Evolutionary conservation across 139 green algal species (phyloP).

Genomic region (Mesotaenium endlicherianum): DNA sequence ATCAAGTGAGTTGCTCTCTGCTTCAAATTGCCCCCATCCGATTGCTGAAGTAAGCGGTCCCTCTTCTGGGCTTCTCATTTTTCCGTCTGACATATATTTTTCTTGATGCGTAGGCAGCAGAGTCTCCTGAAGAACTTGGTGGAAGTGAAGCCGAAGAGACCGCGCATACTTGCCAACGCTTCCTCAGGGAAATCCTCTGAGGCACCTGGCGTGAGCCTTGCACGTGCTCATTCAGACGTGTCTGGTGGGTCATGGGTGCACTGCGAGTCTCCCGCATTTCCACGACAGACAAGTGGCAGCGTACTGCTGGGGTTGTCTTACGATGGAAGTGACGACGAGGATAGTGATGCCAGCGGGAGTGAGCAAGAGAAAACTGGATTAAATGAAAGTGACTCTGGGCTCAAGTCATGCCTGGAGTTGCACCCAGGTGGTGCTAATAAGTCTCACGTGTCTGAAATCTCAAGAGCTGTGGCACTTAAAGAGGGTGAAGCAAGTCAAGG

Average conservation of each 20-base stretch:
- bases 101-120: conserved; percentile 11
- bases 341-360: not conserved
- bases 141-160: conserved; percentile 35
- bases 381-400: not conserved
- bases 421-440: not conserved
- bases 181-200: not conserved
- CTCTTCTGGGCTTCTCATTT: not conserved
- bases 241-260: not conserved
- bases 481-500: not conserved
- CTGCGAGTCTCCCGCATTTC: not conserved
- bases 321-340: not conserved
- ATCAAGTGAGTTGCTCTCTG: conserved; percentile 14
- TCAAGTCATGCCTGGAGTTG: not conserved
- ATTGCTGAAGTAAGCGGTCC: not conserved
- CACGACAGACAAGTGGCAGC: not conserved
- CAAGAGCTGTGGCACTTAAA: not conserved
- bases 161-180: not conserved
- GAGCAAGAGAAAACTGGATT: not conserved
- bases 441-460: not conserved
- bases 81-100: not conserved
- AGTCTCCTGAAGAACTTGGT: conserved; percentile 20
- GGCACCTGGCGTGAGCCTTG: not conserved
- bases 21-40: not conserved
- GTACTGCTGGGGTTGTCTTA: not conserved
- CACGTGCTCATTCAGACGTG: conserved; percentile 17